Percentiles rank a stretch among this genome's conserved stretches.
Evolutionary conservation across 2,329 filamentous ascomycete genomes (phyloP).

Genomic region (Aspergillus tanneri): DNA sequence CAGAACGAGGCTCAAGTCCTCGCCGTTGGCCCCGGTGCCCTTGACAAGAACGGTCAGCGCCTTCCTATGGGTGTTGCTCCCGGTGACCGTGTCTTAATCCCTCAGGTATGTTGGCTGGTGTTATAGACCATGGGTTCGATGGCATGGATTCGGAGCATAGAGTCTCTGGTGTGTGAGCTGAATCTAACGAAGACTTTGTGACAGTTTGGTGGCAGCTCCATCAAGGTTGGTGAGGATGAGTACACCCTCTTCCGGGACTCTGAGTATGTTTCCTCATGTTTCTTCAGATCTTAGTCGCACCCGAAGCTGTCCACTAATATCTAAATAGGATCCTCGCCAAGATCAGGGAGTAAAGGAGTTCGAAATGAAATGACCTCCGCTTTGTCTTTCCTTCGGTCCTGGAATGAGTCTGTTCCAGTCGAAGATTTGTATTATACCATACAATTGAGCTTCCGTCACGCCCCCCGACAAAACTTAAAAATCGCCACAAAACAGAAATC

Average conservation of each 20-base stretch:
- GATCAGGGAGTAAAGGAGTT: constrained; percentile 82
- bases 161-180: neutral
- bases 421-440: constrained; percentile 36
- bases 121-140: no score
- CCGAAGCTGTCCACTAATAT: constrained; percentile 17
- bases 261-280: constrained; percentile 68
- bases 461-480: constrained; percentile 22
- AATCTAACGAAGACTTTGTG: constrained; percentile 21
- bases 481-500: constrained; percentile 18
- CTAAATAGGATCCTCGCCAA: constrained; percentile 84
- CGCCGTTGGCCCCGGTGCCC: constrained; percentile 83
- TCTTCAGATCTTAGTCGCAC: neutral
- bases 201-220: constrained; percentile 86
- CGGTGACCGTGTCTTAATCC: constrained; percentile 93
- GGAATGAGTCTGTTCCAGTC: constrained; percentile 19
- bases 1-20: constrained; percentile 96
- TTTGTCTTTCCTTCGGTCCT: constrained; percentile 18
- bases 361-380: constrained; percentile 9
- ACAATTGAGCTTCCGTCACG: constrained; percentile 30
- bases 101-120: constrained; percentile 64
- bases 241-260: constrained; percentile 94
- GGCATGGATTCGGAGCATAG: neutral
- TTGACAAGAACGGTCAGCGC: constrained; percentile 87
- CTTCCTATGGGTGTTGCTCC: constrained; percentile 76
- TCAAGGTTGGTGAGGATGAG: constrained; percentile 98